Percentiles rank a stretch among this genome's conserved stretches.
Conservation (phyloP, 2,329 filamentous ascomycete genomes). For the Ramichloridium luteum region DNA sequence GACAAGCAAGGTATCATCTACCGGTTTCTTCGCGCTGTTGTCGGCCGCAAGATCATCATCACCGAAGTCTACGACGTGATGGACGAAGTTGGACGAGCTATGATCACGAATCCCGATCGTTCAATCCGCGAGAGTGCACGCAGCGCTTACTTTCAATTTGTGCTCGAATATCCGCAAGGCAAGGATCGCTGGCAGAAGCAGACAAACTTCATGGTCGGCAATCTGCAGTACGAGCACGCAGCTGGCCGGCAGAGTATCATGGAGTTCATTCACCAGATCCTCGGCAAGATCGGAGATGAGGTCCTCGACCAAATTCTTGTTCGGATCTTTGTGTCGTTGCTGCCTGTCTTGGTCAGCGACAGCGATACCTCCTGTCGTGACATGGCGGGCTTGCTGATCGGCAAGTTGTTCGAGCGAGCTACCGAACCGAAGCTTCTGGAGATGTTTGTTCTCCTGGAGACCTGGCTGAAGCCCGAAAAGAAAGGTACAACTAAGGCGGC, state of each 20-base stretch:
- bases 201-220: slow-evolving; percentile 75
- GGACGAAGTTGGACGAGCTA: slow-evolving; percentile 78
- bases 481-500: slow-evolving; percentile 60
- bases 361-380: slow-evolving; percentile 75
- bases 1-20: slow-evolving; percentile 88
- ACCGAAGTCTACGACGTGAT: slow-evolving; percentile 82
- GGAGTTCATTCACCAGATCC: slow-evolving; percentile 76
- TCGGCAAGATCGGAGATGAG: slow-evolving; percentile 72
- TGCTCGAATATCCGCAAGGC: slow-evolving; percentile 87
- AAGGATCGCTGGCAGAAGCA: slow-evolving; percentile 83
- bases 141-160: slow-evolving; percentile 84
- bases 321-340: slow-evolving; percentile 73
- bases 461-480: slow-evolving; percentile 63
- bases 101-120: slow-evolving; percentile 91
- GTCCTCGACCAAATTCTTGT: slow-evolving; percentile 70
- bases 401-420: slow-evolving; percentile 66
- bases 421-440: slow-evolving; percentile 57
- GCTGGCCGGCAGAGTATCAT: slow-evolving; percentile 85
- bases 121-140: slow-evolving; percentile 77
- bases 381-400: slow-evolving; percentile 67
- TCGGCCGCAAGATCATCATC: slow-evolving; percentile 75
- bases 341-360: slow-evolving; percentile 79
- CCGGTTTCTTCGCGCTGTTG: slow-evolving; percentile 78
- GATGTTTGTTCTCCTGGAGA: slow-evolving; percentile 47
- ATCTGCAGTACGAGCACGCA: slow-evolving; percentile 79